Evolutionary conservation across 768 basidiomycete genomes (phyloP).

Genomic region (Leucosporidium yakuticum): DNA sequence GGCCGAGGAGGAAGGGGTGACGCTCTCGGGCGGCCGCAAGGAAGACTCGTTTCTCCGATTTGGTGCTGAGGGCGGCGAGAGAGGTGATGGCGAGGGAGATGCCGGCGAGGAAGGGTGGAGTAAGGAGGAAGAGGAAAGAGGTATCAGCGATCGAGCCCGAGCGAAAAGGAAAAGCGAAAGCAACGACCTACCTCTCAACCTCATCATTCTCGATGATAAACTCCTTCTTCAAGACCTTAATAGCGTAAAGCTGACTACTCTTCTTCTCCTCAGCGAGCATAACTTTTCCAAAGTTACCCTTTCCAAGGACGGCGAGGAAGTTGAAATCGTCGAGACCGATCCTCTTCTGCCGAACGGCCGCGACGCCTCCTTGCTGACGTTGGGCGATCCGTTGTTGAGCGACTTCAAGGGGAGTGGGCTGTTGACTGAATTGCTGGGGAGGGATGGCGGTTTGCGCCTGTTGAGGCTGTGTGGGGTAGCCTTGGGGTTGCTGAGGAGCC

Average conservation of each 20-base stretch:
- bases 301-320: conserved; percentile 94
- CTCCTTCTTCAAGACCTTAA: conserved; percentile 99
- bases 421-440: conserved; percentile 32
- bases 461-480: conserved; percentile 1
- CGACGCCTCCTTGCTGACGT: conserved; percentile 22
- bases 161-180: neutral
- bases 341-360: conserved; percentile 57
- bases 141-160: neutral
- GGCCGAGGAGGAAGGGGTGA: conserved; percentile 91
- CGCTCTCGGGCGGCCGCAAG: conserved; percentile 92
- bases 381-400: conserved; percentile 10
- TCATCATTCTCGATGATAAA: conserved; percentile 99
- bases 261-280: conserved; percentile 99
- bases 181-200: conserved; percentile 75
- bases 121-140: neutral
- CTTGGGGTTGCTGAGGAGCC: conserved; percentile 3
- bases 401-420: neutral
- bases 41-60: conserved; percentile 98
- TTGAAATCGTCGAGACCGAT: conserved; percentile 98
- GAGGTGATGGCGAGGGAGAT: neutral
- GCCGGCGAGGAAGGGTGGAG: conserved; percentile 6
- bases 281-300: conserved; percentile 99
- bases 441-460: conserved; percentile 31
- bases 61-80: conserved; percentile 59
- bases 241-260: conserved; percentile 81